These are phyloP conservation scores for Holtermannia corniformis DNA, from an alignment of 768 basidiomycete genomes.

Conservation along the genomic window DNA sequence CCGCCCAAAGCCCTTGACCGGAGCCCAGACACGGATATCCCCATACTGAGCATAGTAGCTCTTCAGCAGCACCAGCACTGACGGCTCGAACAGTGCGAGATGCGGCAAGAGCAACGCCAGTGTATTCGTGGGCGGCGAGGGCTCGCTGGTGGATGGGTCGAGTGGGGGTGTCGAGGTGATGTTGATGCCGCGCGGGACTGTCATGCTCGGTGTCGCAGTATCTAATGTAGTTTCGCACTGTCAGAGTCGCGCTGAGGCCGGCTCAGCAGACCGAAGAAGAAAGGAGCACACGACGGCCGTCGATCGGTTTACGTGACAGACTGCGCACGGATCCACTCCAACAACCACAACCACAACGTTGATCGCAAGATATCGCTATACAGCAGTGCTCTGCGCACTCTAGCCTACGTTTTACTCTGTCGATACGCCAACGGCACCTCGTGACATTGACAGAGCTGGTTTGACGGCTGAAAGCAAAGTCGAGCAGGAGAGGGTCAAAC, in stretches of 20 bases:
- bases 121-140: slow-evolving; percentile 57
- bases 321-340: too few relatives aligned
- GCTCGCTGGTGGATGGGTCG: neutral
- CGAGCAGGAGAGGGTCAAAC: neutral
- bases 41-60: slow-evolving; percentile 70
- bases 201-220: neutral
- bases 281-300: neutral
- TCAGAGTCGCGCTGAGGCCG: neutral
- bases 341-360: neutral
- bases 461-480: neutral
- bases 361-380: neutral
- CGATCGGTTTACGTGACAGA: neutral
- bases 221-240: neutral
- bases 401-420: too few relatives aligned
- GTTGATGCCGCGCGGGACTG: neutral
- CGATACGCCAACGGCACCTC: too few relatives aligned
- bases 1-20: slow-evolving; percentile 67
- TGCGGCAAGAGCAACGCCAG: slow-evolving; percentile 72
- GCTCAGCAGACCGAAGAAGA: neutral
- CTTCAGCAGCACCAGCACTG: slow-evolving; percentile 56
- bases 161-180: neutral
- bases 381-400: too few relatives aligned
- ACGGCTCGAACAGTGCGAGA: slow-evolving; percentile 62
- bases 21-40: slow-evolving; percentile 80
- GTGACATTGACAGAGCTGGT: neutral